phyloP scores from a whole-genome alignment of 306 rosid genomes.

The Glycine latifolia region DNA sequence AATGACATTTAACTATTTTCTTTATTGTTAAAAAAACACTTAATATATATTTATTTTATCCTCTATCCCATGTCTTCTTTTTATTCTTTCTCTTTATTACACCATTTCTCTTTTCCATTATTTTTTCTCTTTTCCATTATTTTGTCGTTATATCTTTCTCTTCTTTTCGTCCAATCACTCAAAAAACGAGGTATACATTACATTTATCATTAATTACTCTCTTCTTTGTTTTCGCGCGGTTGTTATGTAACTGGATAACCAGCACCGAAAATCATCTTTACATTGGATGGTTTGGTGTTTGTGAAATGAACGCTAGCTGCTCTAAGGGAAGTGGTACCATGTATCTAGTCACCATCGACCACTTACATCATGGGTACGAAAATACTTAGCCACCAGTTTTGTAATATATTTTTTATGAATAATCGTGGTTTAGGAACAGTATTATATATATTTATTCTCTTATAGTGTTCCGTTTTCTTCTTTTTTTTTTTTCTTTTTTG shows the following conservation, averaged over 20 bases:
- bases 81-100: too few relatives aligned
- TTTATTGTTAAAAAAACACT: too few relatives aligned
- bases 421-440: not conserved
- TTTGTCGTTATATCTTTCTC: not conserved
- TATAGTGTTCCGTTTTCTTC: not conserved
- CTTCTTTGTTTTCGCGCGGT: not conserved
- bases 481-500: conserved; percentile 21
- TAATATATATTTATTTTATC: too few relatives aligned
- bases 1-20: too few relatives aligned
- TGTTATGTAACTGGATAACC: too few relatives aligned
- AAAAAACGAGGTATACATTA: not conserved
- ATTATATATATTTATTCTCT: not conserved
- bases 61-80: too few relatives aligned
- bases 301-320: not conserved
- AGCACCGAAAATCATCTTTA: too few relatives aligned
- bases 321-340: not conserved
- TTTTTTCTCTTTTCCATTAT: too few relatives aligned
- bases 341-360: not conserved
- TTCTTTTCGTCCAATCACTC: not conserved
- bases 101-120: too few relatives aligned
- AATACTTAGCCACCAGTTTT: not conserved
- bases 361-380: not conserved
- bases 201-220: not conserved
- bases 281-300: too few relatives aligned
- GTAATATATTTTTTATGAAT: not conserved